Base-by-base conservation (phyloP, 1,284 basidiomycete genomes). In the Ceratobasidium sp. region DNA sequence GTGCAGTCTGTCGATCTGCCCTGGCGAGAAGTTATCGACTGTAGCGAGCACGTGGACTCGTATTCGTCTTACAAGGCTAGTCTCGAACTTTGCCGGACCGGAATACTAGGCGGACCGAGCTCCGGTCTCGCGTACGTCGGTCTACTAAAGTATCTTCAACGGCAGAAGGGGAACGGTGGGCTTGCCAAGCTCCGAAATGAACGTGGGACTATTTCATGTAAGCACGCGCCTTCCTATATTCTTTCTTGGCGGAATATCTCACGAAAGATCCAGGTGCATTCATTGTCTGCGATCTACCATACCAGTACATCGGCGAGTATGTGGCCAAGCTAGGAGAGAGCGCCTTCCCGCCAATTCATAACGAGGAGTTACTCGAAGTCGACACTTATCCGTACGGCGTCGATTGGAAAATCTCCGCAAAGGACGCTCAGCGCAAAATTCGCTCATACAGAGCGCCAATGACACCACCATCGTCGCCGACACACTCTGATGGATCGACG, bases 11-110 rank as follows among this genome's bases (percentile, higher is more conserved):
- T 77, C 33, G 73, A 77, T 60, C 55, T 77, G 49, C 73, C 73
- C 42, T 77, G 73, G 73, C 63, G 64, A 20, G 73, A 77, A 23
- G 73, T 77, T n/a, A 77, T 77, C 53, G 73, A 77, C 64, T 64
- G 61, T 18, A 64, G 61, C 49, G 73, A 77, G 26, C 64, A 77
- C 40, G 73, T 77, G 51, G 40, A 64, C 20, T 77, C 73, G 7
- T 33, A 55, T n/a, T 64, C 46, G 12, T 56, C 73, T 2, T 77
- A 77, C 26, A 46, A 64, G n/a, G 64, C 64, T 46, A 67, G 61
- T 26, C 61, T 77, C n/a, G 73, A 77, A 18, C 28, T 77, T 1
- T 68, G 73, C 40, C 73, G 73, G 15, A 64, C 49, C 12, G 73
- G 73, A 15, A 28, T 77, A 12, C 61, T 77, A 0, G 73, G 51